phyloP scores from a whole-genome alignment of 2,329 filamentous ascomycete genomes.

The Colletotrichum siamense region DNA sequence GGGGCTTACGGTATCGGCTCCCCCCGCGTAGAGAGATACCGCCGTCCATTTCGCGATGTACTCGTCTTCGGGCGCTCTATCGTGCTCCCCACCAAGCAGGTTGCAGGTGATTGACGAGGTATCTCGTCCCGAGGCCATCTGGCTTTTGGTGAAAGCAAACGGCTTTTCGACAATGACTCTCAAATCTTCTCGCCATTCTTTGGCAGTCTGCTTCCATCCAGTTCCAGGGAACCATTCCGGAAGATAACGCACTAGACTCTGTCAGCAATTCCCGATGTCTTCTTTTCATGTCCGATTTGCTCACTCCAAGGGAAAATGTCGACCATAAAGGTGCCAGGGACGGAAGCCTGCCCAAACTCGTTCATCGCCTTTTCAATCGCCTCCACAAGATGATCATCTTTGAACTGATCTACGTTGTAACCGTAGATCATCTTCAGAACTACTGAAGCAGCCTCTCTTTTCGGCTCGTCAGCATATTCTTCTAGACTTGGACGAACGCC shows the following conservation, averaged over 20 bases:
- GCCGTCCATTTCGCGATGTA: constrained; percentile 10
- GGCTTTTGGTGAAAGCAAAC: constrained; percentile 27
- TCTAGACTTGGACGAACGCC: neutral
- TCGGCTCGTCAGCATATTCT: rapidly evolving
- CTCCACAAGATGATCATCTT: neutral
- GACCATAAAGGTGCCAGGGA: neutral
- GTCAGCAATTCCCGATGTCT: neutral
- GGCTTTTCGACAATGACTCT: neutral
- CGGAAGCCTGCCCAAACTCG: neutral
- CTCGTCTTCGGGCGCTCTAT: neutral
- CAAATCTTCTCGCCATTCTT: neutral
- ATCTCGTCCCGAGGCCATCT: neutral
- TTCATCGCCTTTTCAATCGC: neutral
- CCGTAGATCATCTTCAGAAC: neutral
- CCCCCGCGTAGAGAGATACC: constrained; percentile 1
- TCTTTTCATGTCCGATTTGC: neutral
- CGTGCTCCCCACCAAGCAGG: neutral
- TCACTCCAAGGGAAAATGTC: constrained; percentile 11
- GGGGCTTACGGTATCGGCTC: constrained; percentile 19
- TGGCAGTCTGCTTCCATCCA: constrained; percentile 12
- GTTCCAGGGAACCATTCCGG: constrained; percentile 22
- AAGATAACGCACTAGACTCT: constrained; percentile 27
- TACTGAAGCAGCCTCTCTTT: neutral
- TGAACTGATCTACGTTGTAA: neutral
- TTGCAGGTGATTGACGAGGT: neutral